Conservation (phyloP, 129 eudicot species). For the Artemisia argyi region DNA sequence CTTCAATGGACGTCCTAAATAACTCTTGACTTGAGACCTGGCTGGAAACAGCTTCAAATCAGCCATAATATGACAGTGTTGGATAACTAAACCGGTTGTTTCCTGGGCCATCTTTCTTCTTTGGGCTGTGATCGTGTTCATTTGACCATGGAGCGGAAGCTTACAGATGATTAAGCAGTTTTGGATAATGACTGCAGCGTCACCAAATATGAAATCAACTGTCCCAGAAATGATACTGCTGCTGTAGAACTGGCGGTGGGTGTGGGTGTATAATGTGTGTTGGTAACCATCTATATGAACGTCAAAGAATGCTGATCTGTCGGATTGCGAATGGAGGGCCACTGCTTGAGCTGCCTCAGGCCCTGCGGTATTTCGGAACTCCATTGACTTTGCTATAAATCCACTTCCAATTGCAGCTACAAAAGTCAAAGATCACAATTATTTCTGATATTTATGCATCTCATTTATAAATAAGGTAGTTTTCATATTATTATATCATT, state of each 20-base stretch:
- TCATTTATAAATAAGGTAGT: no score
- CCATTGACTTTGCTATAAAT: slow-evolving; percentile 16
- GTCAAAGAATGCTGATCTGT: slow-evolving; percentile 12
- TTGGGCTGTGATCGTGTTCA: not conserved
- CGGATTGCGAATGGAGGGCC: slow-evolving; percentile 4
- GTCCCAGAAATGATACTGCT: slow-evolving; percentile 8
- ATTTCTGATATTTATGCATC: not conserved
- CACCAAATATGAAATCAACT: slow-evolving; percentile 3
- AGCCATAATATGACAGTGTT: slow-evolving; percentile 7
- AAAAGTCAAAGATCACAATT: not conserved
- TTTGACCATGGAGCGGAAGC: not conserved
- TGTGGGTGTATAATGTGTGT: slow-evolving; percentile 11
- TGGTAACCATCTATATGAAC: slow-evolving; percentile 5
- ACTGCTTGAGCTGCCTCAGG: slow-evolving; percentile 1
- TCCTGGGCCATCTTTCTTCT: slow-evolving; percentile 3
- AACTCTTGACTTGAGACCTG: slow-evolving; percentile 5
- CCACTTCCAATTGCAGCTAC: slow-evolving; percentile 11
- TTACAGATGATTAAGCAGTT: slow-evolving; percentile 3
- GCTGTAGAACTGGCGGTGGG: slow-evolving; percentile 8
- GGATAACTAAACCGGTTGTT: slow-evolving; percentile 12
- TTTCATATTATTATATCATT: not conserved
- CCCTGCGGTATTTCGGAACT: not conserved
- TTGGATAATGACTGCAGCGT: not conserved
- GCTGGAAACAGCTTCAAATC: not conserved
- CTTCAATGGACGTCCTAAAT: slow-evolving; percentile 9